These are phyloP conservation scores for Limonium bicolor DNA, from an alignment of 148 eudicot genomes.

Conservation along the genomic window DNA sequence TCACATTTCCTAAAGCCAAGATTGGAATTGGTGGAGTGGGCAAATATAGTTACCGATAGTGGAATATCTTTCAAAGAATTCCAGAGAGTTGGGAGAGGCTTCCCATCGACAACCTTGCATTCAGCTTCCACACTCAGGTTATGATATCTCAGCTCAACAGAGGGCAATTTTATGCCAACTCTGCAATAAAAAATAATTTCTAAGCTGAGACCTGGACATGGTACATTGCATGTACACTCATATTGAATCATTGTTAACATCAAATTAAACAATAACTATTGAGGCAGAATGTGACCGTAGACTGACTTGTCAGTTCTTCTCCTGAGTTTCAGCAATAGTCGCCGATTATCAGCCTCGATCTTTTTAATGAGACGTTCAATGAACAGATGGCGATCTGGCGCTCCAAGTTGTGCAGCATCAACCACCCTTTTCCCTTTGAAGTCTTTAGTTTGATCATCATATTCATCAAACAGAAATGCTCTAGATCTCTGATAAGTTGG, in stretches of 20 bases:
- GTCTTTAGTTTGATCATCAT: constrained; percentile 15
- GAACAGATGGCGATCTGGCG: constrained; percentile 45
- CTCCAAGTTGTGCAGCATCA: constrained; percentile 58
- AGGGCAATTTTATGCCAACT: constrained; percentile 60
- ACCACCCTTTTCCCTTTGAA: constrained; percentile 33
- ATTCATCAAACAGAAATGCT: constrained; percentile 40
- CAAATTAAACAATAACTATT: background rate
- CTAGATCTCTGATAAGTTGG: constrained; percentile 62
- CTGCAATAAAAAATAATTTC: constrained; percentile 28
- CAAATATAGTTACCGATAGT: constrained; percentile 29
- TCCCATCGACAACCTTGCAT: constrained; percentile 69
- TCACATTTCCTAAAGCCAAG: background rate
- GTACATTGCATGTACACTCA: background rate
- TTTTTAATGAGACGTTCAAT: constrained; percentile 72
- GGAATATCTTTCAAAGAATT: constrained; percentile 55
- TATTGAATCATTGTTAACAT: background rate
- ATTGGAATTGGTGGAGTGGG: background rate
- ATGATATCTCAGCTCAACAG: constrained; percentile 55
- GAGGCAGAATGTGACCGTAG: background rate
- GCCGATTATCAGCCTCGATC: constrained; percentile 74
- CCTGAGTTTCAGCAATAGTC: constrained; percentile 53
- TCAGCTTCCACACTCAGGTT: constrained; percentile 53
- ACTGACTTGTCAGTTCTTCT: constrained; percentile 61
- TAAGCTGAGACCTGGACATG: no score
- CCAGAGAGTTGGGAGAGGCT: constrained; percentile 90